phyloP scores from a whole-genome alignment of 139 green algal genomes.

The Tetradesmus obliquus region DNA sequence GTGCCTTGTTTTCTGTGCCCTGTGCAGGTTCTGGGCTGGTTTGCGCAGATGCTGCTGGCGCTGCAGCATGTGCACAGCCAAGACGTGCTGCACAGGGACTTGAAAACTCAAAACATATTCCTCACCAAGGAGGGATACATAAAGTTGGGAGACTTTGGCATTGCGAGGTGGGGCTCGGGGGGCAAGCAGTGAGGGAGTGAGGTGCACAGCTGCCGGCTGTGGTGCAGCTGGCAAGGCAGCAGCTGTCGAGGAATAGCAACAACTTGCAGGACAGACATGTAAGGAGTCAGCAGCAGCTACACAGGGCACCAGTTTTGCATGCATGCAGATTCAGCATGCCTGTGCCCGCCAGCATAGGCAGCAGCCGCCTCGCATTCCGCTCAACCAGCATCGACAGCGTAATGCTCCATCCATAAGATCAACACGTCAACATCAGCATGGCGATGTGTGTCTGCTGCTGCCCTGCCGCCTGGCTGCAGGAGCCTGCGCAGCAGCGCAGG shows the following conservation, averaged over 20 bases:
- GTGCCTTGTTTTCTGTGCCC: background rate
- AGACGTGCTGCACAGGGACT: constrained; percentile 68
- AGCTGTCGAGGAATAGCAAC: background rate
- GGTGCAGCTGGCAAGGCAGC: background rate
- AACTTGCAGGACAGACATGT: background rate
- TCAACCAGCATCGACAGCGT: no score
- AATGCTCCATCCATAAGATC: background rate
- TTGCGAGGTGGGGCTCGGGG: constrained; percentile 37
- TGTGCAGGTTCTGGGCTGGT: constrained; percentile 56
- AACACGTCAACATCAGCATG: background rate
- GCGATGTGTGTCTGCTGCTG: background rate
- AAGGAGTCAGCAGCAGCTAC: background rate
- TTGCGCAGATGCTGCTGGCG: constrained; percentile 57
- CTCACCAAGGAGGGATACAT: constrained; percentile 50
- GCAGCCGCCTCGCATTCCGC: background rate
- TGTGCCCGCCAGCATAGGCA: background rate
- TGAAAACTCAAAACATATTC: constrained; percentile 58
- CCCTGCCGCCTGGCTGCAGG: constrained; percentile 16
- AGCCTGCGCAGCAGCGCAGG: constrained; percentile 53
- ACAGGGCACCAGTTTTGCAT: background rate
- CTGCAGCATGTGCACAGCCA: constrained; percentile 62
- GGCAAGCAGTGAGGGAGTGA: background rate
- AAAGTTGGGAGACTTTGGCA: constrained; percentile 75
- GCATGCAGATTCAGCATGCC: background rate
- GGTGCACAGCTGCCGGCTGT: background rate